Evolutionary conservation across 1,284 basidiomycete genomes (phyloP).

Genomic region (Trichosporon sp.): DNA sequence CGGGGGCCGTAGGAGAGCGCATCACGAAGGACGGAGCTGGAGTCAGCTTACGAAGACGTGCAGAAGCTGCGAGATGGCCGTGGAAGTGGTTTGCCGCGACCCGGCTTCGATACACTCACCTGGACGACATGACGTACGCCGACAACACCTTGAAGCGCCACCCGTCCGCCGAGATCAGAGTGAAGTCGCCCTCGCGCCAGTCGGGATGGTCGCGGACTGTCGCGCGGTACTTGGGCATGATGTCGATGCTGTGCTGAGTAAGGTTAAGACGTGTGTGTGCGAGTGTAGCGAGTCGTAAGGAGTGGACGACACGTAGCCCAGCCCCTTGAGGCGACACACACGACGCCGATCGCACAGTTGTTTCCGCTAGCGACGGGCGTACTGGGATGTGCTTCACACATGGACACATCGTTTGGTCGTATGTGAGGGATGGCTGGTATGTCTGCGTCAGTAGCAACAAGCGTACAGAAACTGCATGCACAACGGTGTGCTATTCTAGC

Average conservation of each 20-base stretch:
- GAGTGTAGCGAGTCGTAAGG: neutral
- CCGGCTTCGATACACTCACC: neutral
- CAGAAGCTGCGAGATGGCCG: no score
- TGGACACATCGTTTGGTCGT: no score
- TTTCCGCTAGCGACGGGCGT: constrained; percentile 1
- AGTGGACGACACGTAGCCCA: neutral
- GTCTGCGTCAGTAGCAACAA: no score
- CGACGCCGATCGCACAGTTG: neutral
- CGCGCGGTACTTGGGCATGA: constrained; percentile 11
- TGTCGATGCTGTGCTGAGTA: neutral
- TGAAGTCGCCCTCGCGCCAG: constrained; percentile 21
- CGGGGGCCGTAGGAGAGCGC: neutral
- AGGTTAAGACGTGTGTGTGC: neutral
- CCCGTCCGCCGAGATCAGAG: constrained; percentile 14
- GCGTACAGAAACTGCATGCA: neutral
- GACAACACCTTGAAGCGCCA: constrained; percentile 20
- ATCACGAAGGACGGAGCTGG: constrained; percentile 24
- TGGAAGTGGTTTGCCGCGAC: no score
- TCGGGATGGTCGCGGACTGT: constrained; percentile 18
- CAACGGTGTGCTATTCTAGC: neutral
- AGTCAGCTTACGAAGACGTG: neutral
- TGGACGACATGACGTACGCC: neutral
- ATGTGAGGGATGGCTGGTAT: no score
- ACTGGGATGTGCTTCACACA: neutral
- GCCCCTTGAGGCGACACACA: neutral